Evolutionary conservation across 108 stramenopile species (phyloP), one percentile per base, ranked within the genome.

Genomic region (Aureococcus anophagefferens): DNA sequence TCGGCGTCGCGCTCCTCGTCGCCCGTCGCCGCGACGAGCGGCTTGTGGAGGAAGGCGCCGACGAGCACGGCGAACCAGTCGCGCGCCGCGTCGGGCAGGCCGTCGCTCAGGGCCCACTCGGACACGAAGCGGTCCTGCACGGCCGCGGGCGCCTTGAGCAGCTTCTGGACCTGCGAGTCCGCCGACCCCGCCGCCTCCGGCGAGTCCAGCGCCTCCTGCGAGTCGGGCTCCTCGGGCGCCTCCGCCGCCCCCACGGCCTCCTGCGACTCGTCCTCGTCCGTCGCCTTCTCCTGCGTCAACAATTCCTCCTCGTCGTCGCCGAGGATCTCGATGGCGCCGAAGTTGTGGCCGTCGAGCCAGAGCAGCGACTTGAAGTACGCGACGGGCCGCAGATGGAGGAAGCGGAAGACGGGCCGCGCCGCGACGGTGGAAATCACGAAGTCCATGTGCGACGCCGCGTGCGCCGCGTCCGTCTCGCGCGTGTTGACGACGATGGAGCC

Each of bases 281-380:
- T 36, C 65, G 36, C 67, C 74, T n/a, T 44, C 78, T 46, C 36
- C 67, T 17, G 76, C 74, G 34, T 86, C 85, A 15, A 68, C n/a
- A n/a, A n/a, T n/a, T n/a, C n/a, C 30, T 35, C 72, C 28, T 84
- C 86, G 9, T 86, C 82, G 0, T 85, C 86, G 68, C 80, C 79
- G 73, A 76, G 79, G 69, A 67, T 73, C 64, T 85, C 83, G 71
- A 96, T 81, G 63, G 89, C 93, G 34, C 94, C 95, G 76, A 81
- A 98, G 72, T 99, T 98, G 75, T 94, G 87, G 51, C 90, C 91
- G 76, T 99, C 95, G 51, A 96, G 73, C 69, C 93, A 98, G 30
- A 99, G 36, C 34, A 92, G 85, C 71, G 93, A 84, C 15, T 89
- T 74, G 71, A 88, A 94, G 51, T 83, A 90, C 67, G 82, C 87